Evolutionary conservation across 257 asterid species (phyloP).

Genomic region (Nicotiana otophora): DNA sequence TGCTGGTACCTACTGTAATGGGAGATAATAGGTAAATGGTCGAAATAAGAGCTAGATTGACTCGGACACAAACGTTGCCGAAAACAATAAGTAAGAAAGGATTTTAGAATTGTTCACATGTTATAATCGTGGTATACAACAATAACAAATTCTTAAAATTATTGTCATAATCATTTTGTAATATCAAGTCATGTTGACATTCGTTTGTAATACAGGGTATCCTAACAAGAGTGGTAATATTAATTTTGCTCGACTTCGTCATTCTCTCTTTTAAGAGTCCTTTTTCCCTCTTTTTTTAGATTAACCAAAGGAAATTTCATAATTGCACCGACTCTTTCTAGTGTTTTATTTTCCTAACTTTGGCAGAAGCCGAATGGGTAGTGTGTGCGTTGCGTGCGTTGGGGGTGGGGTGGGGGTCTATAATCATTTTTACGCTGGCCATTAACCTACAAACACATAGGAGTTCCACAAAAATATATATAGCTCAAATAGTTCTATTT

Average conservation of each 20-base stretch:
- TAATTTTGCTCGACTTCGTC: background rate
- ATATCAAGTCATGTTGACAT: background rate
- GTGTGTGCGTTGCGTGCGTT: background rate
- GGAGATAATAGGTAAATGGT: no score
- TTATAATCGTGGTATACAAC: no score
- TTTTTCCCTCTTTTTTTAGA: background rate
- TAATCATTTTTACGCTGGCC: background rate
- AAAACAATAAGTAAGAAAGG: no score
- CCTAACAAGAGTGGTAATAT: background rate
- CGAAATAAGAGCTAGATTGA: no score
- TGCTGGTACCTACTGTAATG: no score
- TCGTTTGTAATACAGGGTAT: background rate
- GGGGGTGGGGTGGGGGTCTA: background rate
- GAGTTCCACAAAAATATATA: background rate
- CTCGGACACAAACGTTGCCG: no score
- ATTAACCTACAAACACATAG: background rate
- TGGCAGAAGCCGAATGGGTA: no score
- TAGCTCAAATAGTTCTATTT: background rate
- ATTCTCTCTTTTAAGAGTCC: background rate
- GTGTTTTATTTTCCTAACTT: background rate
- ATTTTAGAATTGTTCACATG: no score
- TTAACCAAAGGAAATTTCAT: background rate
- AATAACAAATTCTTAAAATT: background rate
- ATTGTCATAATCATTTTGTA: background rate
- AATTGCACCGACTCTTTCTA: background rate